phyloP scores from a whole-genome alignment of 352 stramenopile species.

The Globisporangium mamillatum region DNA sequence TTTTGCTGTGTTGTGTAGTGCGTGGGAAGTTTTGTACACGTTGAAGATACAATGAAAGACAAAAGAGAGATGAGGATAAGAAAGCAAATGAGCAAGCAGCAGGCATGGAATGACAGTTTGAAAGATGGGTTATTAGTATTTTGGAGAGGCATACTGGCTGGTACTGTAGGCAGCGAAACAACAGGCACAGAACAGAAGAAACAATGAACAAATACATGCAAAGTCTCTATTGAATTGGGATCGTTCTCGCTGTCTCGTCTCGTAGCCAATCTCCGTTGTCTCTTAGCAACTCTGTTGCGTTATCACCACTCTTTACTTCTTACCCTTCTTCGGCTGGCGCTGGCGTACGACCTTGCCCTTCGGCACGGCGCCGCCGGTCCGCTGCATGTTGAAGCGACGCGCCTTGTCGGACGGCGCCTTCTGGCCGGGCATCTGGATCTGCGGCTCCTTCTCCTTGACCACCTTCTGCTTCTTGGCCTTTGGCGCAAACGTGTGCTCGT shows the following conservation, averaged over 20 bases:
- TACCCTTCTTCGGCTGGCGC: slow-evolving; percentile 44
- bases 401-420: slow-evolving; percentile 69
- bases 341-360: slow-evolving; percentile 66
- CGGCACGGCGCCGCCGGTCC: slow-evolving; percentile 23
- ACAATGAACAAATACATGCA: background rate
- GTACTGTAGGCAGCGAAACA: background rate
- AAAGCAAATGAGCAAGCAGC: background rate
- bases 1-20: background rate
- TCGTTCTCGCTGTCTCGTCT: background rate
- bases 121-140: background rate
- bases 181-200: background rate
- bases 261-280: slow-evolving; percentile 1
- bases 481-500: slow-evolving; percentile 78
- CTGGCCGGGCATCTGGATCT: slow-evolving; percentile 52
- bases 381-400: slow-evolving; percentile 43
- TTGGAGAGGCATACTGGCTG: background rate
- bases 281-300: background rate
- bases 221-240: slow-evolving; percentile 5
- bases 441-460: slow-evolving; percentile 17
- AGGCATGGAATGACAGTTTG: background rate
- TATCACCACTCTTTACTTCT: slow-evolving; percentile 10
- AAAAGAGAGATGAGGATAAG: background rate
- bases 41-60: background rate
- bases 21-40: background rate
- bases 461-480: slow-evolving; percentile 49